Evolutionary conservation across 148 eudicot genomes (phyloP), one percentile per base, ranked within the genome.

Genomic region (Chenopodium quinoa): DNA sequence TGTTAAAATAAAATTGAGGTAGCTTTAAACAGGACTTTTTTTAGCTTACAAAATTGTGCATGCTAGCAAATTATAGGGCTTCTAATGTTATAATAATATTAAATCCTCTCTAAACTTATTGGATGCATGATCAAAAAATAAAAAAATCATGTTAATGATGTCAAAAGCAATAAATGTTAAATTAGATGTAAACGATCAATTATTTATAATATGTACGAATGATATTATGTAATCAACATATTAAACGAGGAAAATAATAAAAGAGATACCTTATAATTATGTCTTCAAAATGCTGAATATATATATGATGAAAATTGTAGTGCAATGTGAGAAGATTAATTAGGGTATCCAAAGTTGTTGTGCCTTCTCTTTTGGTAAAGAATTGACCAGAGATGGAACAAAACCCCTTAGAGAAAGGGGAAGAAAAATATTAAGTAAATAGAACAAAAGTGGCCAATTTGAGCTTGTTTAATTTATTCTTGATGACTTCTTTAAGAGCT

Each of bases 351-450:
- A 40, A 40, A 40, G 29, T 71, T 50, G 12, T 64, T 77, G 17
- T 63, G 66, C 58, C 71, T 84, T 54, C 64, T 84, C 62, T 76
- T 76, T 50, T 76, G 78, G 83, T 71, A 25, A 29, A 63, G 44
- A 20, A 31, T 47, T 54, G 64, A 84, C 64, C 27, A 73, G 56
- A 85, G 75, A 77, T 81, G 84, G 37, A 75, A 79, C 60, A 81
- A 22, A 66, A 75, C 75, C 54, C 81, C 75, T 8, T 77, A 17
- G 54, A 85, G 65, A 78, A 85, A 71, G 52, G 79, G 82, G 9
- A 67, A 46, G 12, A 85, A 1, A 31, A 81, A 11, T 37, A 85
- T 12, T 8, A 25, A 68, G 10, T 50, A 81, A 81, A 73, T 73
- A 76, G 7, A 34, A 71, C 31, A 71, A 80, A 48, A 9, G 64